Conservation (phyloP, 352 stramenopile genomes). For the Phytopythium sindhum region DNA sequence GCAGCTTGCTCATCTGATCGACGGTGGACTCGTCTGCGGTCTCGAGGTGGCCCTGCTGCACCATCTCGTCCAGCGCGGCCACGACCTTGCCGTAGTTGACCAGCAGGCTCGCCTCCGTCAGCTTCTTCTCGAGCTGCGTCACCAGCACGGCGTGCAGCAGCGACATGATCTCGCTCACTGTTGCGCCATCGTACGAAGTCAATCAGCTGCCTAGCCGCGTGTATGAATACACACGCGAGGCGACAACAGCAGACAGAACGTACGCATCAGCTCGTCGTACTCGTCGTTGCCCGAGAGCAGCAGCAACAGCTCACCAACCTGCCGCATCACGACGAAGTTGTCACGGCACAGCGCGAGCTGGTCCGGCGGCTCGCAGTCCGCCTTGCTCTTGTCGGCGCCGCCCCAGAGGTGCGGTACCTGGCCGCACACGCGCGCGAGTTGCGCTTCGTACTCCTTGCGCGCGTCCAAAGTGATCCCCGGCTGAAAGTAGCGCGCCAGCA, state of each 20-base stretch:
- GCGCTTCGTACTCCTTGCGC: conserved; percentile 40
- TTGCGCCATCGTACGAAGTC: neutral
- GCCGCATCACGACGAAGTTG: conserved; percentile 57
- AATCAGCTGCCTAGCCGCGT: neutral
- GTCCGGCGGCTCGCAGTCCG: conserved; percentile 13
- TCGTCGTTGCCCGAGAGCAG: conserved; percentile 57
- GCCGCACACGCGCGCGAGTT: conserved; percentile 43
- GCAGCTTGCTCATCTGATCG: conserved; percentile 52
- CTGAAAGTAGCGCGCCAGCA: conserved; percentile 67
- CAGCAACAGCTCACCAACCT: conserved; percentile 55
- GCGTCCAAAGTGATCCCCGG: conserved; percentile 37
- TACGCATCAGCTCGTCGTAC: conserved; percentile 75
- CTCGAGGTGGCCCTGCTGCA: conserved; percentile 57
- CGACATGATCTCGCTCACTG: conserved; percentile 59
- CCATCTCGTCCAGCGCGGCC: conserved; percentile 62
- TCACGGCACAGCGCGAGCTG: conserved; percentile 52
- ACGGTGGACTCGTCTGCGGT: conserved; percentile 45
- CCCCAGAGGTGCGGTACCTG: conserved; percentile 34
- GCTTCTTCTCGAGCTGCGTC: conserved; percentile 68
- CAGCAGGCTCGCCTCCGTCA: conserved; percentile 51
- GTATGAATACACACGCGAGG: neutral
- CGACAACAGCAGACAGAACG: conserved; percentile 10
- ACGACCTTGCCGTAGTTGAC: conserved; percentile 66
- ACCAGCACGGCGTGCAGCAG: conserved; percentile 44
- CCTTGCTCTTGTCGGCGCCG: conserved; percentile 15